Evolutionary conservation across 176 grass and related monocot species (phyloP), one percentile per base, ranked within the genome.

Genomic region (Lolium perenne): DNA sequence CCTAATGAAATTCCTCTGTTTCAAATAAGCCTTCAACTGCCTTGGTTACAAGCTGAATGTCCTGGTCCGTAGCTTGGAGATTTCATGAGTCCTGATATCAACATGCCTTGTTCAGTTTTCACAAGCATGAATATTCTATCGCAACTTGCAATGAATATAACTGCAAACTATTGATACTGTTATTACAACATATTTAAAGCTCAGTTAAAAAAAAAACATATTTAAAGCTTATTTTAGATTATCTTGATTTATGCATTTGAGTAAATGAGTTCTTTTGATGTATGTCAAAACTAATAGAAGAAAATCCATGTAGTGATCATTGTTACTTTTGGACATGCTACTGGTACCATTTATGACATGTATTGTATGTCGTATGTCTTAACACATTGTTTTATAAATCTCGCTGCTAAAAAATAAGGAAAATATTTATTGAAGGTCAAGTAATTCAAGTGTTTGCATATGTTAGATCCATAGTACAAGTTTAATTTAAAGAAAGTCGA

Each of bases 231-330:
- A 51, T 35, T 53, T 23, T 40, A 21, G 40, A 55, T 38, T 35
- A 41, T 10, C 47, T 85, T 77, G 54, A 76, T 76, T 64, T 16
- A 38, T 68, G 29, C 9, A 67, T 41, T 20, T 12, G 35, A 83
- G 7, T 83, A 45, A 71, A 72, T 38, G 4, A 84, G 9, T 77
- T 51, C 6, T 48, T 45, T 16, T 76, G 51, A 43, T 84, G 26
- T 53, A 51, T 40, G 58, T 18, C 51, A 14, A 65, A 83, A 29
- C 35, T 25, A 85, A 55, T 32, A 55, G 5, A 77, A 65, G 58
- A 84, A 18, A 64, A 79, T 25, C 22, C 47, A 29, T 17, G 71
- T 21, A 63, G 61, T 45, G 22, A 84, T 54, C 64, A 47, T 35
- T 64, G 12, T 23, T 48, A 74, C 35, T 75, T 66, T 22, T 66